Evolutionary conservation across 768 basidiomycete genomes (phyloP).

Genomic region (Hygrophorus pudorinus): DNA sequence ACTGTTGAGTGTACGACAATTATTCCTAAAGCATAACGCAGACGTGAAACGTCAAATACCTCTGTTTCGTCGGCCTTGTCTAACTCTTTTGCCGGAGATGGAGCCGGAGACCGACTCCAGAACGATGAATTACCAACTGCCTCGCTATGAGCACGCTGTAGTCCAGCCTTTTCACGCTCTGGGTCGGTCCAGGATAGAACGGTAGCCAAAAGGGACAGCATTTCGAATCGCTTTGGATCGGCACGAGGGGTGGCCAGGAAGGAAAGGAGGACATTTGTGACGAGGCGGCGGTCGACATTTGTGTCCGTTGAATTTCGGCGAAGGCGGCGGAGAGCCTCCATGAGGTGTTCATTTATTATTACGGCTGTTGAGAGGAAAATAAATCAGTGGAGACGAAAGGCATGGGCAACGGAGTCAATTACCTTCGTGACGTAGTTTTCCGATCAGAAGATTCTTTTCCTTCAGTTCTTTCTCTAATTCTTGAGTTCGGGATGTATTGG

Average conservation of each 20-base stretch:
- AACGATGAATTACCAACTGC: slow-evolving; percentile 19
- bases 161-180: slow-evolving; percentile 86
- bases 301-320: slow-evolving; percentile 79
- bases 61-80: slow-evolving; percentile 82
- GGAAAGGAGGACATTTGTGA: slow-evolving; percentile 86
- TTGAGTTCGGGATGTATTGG: slow-evolving; percentile 54
- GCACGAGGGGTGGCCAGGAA: slow-evolving; percentile 87
- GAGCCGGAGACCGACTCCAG: slow-evolving; percentile 31
- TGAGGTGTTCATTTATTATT: slow-evolving; percentile 94
- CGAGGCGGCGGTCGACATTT: slow-evolving; percentile 88
- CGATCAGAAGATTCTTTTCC: slow-evolving; percentile 92
- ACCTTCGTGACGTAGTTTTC: slow-evolving; percentile 94
- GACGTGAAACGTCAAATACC: slow-evolving; percentile 28
- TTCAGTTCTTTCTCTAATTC: slow-evolving; percentile 85
- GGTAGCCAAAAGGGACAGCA: slow-evolving; percentile 80
- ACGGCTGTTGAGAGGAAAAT: slow-evolving; percentile 49
- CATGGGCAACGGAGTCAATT: slow-evolving; percentile 10
- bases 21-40: not conserved
- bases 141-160: slow-evolving; percentile 43
- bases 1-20: slow-evolving; percentile 37
- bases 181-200: slow-evolving; percentile 89
- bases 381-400: not conserved
- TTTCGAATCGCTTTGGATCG: slow-evolving; percentile 94
- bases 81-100: slow-evolving; percentile 38
- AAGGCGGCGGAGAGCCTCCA: slow-evolving; percentile 92